Evolutionary conservation across 805 yeast genomes (phyloP), one percentile per base, ranked within the genome.

Genomic region (Diddensiella caesifluorescens): DNA sequence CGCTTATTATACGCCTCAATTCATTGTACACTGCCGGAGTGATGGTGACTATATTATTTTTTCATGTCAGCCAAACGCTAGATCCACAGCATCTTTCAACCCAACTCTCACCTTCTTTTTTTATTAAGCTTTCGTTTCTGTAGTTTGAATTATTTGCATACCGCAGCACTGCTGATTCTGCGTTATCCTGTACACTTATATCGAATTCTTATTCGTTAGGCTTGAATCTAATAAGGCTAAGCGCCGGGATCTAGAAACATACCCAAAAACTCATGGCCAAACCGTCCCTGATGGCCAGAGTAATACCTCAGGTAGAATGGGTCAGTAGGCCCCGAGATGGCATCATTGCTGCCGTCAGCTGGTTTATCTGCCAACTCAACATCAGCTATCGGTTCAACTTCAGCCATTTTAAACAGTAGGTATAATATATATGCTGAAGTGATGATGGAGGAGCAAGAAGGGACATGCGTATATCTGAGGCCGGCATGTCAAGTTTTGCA

Each of bases 71-170:
- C n/a, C 9, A 30, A n/a, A 10, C 13, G 13, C 18, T 15, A 30
- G 13, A 9, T 9, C 15, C 13, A 9, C 9, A n/a, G 7, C n/a
- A n/a, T n/a, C n/a, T n/a, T 5, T 22, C n/a, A 13, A n/a, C 33
- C 18, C 10, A 9, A 13, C n/a, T 42, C 60, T 20, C 34, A 51
- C 61, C 53, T 28, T 62, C 63, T 51, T 69, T 70, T 23, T 61
- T 52, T 42, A 71, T 70, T 42, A 62, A 38, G 3, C 64, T 63
- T 35, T 70, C 75, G 26, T 65, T 60, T 44, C 73, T 57, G 44
- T 71, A 70, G 45, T 69, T 67, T 2, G 74, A 67, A 44, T 67
- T 69, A 45, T 70, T 70, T n/a, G 71, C 70, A 47, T 70, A 70
- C 35, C 70, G 54, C 23, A 65, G 47, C 4, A 51, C 41, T 2